A percentile compares a stretch with the other conserved stretches of the same genome.
Conservation (phyloP, 768 basidiomycete genomes). For the Lepiota subincarnata region DNA sequence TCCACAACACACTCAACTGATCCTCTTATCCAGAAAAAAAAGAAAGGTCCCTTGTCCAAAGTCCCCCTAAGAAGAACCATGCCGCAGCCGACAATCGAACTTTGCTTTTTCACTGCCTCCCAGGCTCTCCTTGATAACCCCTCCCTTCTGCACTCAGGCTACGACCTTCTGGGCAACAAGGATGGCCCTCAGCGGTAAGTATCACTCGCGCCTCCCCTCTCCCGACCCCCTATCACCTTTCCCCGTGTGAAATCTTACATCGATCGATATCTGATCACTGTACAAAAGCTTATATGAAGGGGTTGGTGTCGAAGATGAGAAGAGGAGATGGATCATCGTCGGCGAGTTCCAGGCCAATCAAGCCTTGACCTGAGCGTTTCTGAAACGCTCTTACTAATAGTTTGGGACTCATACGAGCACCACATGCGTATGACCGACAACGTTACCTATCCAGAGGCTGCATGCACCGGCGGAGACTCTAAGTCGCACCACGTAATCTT, state of each 20-base stretch:
- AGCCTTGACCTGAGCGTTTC: not conserved
- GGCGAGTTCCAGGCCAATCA: not conserved
- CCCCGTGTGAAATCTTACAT: not conserved
- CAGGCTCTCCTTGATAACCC: not conserved
- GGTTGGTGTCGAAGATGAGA: not conserved
- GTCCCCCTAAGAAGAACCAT: not conserved
- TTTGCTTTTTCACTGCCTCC: conserved; percentile 5
- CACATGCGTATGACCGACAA: conserved; percentile 3
- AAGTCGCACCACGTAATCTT: not conserved
- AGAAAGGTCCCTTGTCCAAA: not conserved
- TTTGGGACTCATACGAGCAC: conserved; percentile 4
- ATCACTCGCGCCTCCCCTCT: not conserved
- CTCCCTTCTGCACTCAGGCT: not conserved
- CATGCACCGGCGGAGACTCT: not conserved
- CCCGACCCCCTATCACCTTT: not conserved
- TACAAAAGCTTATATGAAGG: conserved; percentile 6
- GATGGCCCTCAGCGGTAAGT: conserved; percentile 1
- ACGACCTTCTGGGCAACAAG: not conserved
- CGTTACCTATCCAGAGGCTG: not conserved
- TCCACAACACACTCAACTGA: no score
- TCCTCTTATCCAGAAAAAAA: not conserved
- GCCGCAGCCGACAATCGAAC: conserved; percentile 2
- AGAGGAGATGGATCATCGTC: conserved; percentile 2
- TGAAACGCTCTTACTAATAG: not conserved
- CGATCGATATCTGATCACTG: not conserved